phyloP scores from a whole-genome alignment of 805 yeast genomes.

The Candida taoyuanica region DNA sequence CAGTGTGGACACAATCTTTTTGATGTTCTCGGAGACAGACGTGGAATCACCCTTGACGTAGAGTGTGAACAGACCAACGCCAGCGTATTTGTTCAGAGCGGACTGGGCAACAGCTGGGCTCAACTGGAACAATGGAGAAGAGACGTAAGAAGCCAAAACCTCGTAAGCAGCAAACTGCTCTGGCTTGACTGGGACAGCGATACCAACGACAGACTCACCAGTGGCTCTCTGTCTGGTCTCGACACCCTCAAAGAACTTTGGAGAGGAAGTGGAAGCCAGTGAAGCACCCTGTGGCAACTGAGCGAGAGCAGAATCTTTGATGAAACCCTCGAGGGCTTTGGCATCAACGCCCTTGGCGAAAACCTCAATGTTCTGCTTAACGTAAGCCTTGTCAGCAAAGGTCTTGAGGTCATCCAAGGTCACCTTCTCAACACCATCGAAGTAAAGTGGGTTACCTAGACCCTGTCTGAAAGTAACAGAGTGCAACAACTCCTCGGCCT shows the following conservation, averaged over 20 bases:
- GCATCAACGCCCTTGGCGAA: slow-evolving; percentile 69
- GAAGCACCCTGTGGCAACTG: slow-evolving; percentile 59
- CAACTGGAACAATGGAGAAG: slow-evolving; percentile 52
- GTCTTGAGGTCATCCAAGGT: slow-evolving; percentile 59
- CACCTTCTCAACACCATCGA: slow-evolving; percentile 58
- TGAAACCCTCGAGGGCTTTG: slow-evolving; percentile 63
- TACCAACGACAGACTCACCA: slow-evolving; percentile 66
- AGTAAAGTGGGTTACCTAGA: slow-evolving; percentile 77
- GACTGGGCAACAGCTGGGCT: slow-evolving; percentile 50
- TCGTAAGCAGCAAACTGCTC: slow-evolving; percentile 63
- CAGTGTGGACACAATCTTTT: slow-evolving; percentile 48
- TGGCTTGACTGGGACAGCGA: slow-evolving; percentile 74
- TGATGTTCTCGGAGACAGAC: slow-evolving; percentile 56
- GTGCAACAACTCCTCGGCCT: slow-evolving; percentile 76
- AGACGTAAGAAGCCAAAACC: slow-evolving; percentile 63
- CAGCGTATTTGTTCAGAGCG: slow-evolving; percentile 59
- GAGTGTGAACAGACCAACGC: slow-evolving; percentile 76
- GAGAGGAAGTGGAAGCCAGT: slow-evolving; percentile 33
- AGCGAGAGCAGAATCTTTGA: slow-evolving; percentile 60
- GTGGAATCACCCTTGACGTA: slow-evolving; percentile 57
- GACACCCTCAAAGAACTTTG: slow-evolving; percentile 56
- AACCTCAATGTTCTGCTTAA: slow-evolving; percentile 65
- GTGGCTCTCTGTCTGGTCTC: slow-evolving; percentile 60
- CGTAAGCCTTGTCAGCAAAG: slow-evolving; percentile 65
- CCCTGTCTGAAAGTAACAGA: slow-evolving; percentile 81